Base-by-base conservation (phyloP, 305 asterid species). In the Rubia occidens region DNA sequence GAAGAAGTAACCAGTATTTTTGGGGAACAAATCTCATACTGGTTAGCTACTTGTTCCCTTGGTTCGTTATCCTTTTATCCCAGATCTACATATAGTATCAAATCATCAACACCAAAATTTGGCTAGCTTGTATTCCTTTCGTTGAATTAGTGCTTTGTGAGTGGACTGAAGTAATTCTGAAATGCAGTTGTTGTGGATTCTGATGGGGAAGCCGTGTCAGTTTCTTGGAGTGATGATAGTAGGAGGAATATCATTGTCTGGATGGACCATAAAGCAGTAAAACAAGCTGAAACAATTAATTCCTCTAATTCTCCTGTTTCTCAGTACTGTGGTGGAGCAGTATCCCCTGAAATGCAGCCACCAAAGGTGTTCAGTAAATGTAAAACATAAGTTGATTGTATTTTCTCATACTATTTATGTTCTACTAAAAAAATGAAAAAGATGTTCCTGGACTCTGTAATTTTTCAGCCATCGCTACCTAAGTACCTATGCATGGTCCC, bases 181-280 rank as follows among this genome's bases (percentile, higher is more conserved):
- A 77, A 65, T 78, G 85, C 90, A 93, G 98, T 94, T 82, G 99
- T 96, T 73, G 83, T 89, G 72, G 99, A 87, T 85, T 78, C 84
- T 74, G 96, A 94, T 68, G 99, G 96, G 70, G 95, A 86, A 73
- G 96, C 99, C 64, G 99, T 94, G 47, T 85, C 99, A 11, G 93
- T 94, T 82, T 94, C 99, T 69, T 87, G 79, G 95, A 83, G 95
- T 76, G 89, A 91, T 64, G 99, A 94, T 64, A 43, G 95, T 40
- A 87, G 99, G 80, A 86, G 99, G 80, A 94, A 94, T 80, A 77
- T 94, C 73, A 94, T 94, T 64, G 95, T 91, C 72, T 94, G 99
- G 99, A 94, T 94, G 99, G 99, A 94, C 82, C 99, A 94, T 75
- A 84, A 97, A 83, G 97, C 99, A 80, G 95, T 91, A 69, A 82